Evolutionary conservation across 2,329 filamentous ascomycete species (phyloP).

Genomic region (Chaetoscypha palmicola): DNA sequence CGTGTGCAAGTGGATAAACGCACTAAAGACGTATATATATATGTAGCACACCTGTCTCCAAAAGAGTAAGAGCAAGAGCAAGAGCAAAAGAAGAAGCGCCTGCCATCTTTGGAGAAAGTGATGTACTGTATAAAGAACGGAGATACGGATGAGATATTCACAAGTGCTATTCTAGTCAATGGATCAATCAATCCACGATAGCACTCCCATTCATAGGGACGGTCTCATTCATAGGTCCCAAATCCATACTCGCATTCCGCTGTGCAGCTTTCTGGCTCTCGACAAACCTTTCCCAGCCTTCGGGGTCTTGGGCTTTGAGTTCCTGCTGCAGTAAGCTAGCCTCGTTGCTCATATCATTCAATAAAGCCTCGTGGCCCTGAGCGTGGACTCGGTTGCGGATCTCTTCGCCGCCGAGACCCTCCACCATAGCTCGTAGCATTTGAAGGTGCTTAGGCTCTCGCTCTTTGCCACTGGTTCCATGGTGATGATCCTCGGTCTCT

Average conservation of each 20-base stretch:
- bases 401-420: conserved; percentile 54
- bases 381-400: conserved; percentile 46
- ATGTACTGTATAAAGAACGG: no score
- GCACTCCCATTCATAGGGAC: conserved; percentile 9
- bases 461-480: conserved; percentile 38
- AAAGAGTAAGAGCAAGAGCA: no score
- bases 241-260: conserved; percentile 19
- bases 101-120: no score
- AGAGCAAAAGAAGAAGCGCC: not conserved
- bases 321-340: conserved; percentile 35
- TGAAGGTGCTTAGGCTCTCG: conserved; percentile 28
- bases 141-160: no score
- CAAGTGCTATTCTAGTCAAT: no score
- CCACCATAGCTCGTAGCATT: conserved; percentile 55
- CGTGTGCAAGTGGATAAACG: no score
- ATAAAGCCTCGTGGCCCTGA: conserved; percentile 46
- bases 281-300: conserved; percentile 57
- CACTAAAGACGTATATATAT: no score
- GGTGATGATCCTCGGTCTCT: conserved; percentile 19
- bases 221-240: conserved; percentile 12
- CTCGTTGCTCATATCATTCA: conserved; percentile 50
- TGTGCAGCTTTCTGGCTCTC: conserved; percentile 45
- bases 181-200: conserved; percentile 13
- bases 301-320: conserved; percentile 55
- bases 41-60: no score